phyloP scores from a whole-genome alignment of 2,329 filamentous ascomycete species.

The Epichloe uncinata region DNA sequence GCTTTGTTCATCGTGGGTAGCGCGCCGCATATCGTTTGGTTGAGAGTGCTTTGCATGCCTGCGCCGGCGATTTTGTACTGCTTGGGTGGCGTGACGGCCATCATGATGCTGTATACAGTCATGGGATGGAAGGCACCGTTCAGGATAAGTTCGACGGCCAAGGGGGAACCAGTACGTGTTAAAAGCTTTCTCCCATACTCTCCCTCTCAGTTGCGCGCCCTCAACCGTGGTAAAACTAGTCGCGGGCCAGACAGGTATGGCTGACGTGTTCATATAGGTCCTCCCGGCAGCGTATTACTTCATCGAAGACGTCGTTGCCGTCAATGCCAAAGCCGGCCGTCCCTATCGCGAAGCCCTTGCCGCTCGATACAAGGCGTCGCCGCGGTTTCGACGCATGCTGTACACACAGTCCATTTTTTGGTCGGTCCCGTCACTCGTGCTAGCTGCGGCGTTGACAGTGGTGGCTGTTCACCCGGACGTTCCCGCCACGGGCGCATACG shows the following conservation, averaged over 20 bases:
- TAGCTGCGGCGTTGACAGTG: constrained; percentile 24
- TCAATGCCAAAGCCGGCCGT: constrained; percentile 46
- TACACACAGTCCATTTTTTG: constrained; percentile 29
- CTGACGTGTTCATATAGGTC: constrained; percentile 22
- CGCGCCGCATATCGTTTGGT: constrained; percentile 35
- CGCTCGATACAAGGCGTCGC: constrained; percentile 27
- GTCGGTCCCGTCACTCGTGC: constrained; percentile 23
- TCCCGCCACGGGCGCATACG: constrained; percentile 23
- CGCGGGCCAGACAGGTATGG: background rate
- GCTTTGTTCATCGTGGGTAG: constrained; percentile 36
- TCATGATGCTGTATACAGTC: constrained; percentile 21
- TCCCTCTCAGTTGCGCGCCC: no score
- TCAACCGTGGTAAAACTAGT: no score
- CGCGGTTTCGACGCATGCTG: constrained; percentile 28
- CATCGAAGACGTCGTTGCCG: constrained; percentile 54
- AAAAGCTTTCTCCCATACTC: background rate
- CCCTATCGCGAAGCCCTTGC: constrained; percentile 28
- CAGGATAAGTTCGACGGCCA: constrained; percentile 49
- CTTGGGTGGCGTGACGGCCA: constrained; percentile 27
- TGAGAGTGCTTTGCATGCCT: constrained; percentile 38
- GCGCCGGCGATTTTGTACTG: constrained; percentile 37
- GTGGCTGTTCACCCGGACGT: constrained; percentile 21
- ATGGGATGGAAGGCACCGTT: constrained; percentile 39
- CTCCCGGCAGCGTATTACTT: constrained; percentile 50
- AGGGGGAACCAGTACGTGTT: constrained; percentile 26